phyloP scores from a whole-genome alignment of 306 rosid genomes.

The Ammopiptanthus mongolicus region DNA sequence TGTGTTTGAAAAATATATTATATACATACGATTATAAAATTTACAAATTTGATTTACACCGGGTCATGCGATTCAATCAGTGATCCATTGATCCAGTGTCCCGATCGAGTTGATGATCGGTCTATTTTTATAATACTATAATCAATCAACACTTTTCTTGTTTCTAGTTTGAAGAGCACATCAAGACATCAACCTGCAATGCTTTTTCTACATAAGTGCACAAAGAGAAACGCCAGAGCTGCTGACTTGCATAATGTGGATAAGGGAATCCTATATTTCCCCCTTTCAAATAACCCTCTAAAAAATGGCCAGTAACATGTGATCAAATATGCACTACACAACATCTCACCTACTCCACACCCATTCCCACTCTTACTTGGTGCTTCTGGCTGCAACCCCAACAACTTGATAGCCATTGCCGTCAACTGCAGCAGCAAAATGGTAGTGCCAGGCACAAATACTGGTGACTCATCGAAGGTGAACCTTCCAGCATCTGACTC shows the following conservation, averaged over 20 bases:
- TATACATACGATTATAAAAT: too few species aligned
- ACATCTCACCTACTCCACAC: conserved; percentile 45
- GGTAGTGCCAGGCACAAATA: conserved; percentile 56
- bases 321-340: conserved; percentile 38
- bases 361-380: neutral
- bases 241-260: conserved; percentile 42
- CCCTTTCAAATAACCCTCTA: conserved; percentile 52
- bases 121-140: too few species aligned
- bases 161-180: neutral
- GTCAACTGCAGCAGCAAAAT: conserved; percentile 46
- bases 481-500: conserved; percentile 26
- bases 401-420: conserved; percentile 28
- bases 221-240: conserved; percentile 35
- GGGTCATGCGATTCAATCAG: too few species aligned
- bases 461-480: conserved; percentile 50
- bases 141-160: neutral
- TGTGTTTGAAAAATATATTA: too few species aligned
- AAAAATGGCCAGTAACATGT: conserved; percentile 50
- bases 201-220: conserved; percentile 22
- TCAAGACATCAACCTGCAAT: neutral
- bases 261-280: conserved; percentile 54
- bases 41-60: too few species aligned
- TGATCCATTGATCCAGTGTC: too few species aligned
- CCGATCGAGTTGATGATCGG: too few species aligned
- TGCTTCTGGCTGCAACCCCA: conserved; percentile 9